phyloP scores from a whole-genome alignment of 2,329 filamentous ascomycete species.

The Tolypocladium album region DNA sequence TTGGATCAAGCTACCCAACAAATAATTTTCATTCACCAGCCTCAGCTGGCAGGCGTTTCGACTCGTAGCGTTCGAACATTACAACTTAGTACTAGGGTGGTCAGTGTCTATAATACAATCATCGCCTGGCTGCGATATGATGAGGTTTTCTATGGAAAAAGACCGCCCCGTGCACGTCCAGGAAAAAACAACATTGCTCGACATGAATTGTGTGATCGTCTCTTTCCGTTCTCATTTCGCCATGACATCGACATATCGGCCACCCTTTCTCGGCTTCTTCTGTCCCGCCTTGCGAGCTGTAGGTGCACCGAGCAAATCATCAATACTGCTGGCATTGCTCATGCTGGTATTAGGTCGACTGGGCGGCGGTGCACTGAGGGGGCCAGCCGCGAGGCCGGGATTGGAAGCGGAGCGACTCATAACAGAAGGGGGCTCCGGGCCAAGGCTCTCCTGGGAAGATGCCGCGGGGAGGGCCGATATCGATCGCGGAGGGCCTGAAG shows the following conservation, averaged over 20 bases:
- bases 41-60: not conserved
- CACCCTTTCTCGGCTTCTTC: slow-evolving; percentile 70
- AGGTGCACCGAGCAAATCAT: slow-evolving; percentile 75
- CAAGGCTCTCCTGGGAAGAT: slow-evolving; percentile 24
- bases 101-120: slow-evolving; percentile 2
- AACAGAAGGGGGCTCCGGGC: slow-evolving; percentile 20
- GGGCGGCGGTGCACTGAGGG: slow-evolving; percentile 44
- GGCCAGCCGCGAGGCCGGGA: slow-evolving; percentile 27
- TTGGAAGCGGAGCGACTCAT: slow-evolving; percentile 39
- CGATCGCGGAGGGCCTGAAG: slow-evolving; percentile 12
- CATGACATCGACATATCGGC: slow-evolving; percentile 95
- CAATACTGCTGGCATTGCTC: slow-evolving; percentile 89
- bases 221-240: slow-evolving; percentile 41
- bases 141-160: not conserved
- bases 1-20: not conserved
- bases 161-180: not conserved
- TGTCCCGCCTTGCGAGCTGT: slow-evolving; percentile 53
- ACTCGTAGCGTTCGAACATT: not conserved
- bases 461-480: not conserved
- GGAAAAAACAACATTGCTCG: not conserved
- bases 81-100: not conserved
- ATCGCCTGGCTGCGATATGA: not conserved
- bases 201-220: not conserved
- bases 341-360: slow-evolving; percentile 68
- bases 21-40: not conserved